Evolutionary conservation across 768 basidiomycete species (phyloP), one percentile per base, ranked within the genome.

Genomic region (Auriscalpium microsporum): DNA sequence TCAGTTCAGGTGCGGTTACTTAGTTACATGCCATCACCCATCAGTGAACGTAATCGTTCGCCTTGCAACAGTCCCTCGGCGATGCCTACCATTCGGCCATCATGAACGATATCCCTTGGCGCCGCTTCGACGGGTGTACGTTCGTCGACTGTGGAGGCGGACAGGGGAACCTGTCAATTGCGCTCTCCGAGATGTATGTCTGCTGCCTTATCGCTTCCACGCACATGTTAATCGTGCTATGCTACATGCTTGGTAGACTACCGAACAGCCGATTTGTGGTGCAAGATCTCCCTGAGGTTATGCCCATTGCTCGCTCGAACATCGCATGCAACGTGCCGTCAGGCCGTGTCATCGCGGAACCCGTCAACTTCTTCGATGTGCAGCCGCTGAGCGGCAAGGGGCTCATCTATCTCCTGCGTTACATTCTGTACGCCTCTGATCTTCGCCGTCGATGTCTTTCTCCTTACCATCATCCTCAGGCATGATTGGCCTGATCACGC

Each of bases 401-500:
- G 16, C 23, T 21, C 35, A 37, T 55, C 21, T 55, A 55, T 19
- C 54, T 55, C 23, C 54, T 55, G 10, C 54, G 54, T n/a, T 49
- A 55, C 38, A 49, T 55, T 38, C 16, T 55, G 54, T 55, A 33
- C 36, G 54, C 34, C 17, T 33, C 19, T 10, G 13, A 54, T 36
- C 21, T 21, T 21, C 45, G 8, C 45, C 10, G 13, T 8, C 33
- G n/a, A 35, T 40, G 2, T 5, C 14, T 16, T 17, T 8, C 53
- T 17, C 19, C 16, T 45, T n/a, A 14, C 23, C 10, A 14, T 45
- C 16, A 10, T 33, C 10, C 48, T n/a, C 34, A 61, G 58, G 42
- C 59, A 61, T 52, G 54, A 61, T 37, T 61, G 59, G 59, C 59
- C 59, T 3, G 58, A 61, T 21, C 34, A 52, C 46, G 59, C 53